These are phyloP conservation scores for Aleurites moluccanus DNA, from an alignment of 441 rosid genomes.

Conservation along the genomic window DNA sequence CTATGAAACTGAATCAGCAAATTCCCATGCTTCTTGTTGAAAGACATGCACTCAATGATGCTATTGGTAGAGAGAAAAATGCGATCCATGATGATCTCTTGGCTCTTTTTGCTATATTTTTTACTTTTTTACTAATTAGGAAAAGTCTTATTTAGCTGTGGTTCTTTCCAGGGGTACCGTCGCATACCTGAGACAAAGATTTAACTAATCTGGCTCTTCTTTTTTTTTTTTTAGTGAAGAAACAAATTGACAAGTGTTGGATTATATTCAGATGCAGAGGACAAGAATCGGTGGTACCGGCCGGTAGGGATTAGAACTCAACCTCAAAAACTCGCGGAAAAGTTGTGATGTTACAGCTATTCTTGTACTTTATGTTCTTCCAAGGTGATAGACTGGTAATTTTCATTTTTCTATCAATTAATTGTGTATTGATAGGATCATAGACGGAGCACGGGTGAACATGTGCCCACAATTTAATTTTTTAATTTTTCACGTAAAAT, in stretches of 20 bases:
- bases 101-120: neutral
- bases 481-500: too few relatives aligned
- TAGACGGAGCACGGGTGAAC: too few relatives aligned
- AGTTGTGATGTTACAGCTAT: conserved; percentile 93
- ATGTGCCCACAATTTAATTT: too few relatives aligned
- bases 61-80: conserved; percentile 76
- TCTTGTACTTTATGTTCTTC: conserved; percentile 93
- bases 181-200: conserved; percentile 93
- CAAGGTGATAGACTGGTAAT: conserved; percentile 47
- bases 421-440: neutral
- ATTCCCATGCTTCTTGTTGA: conserved; percentile 93
- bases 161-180: conserved; percentile 65
- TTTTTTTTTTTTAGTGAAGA: neutral
- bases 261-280: conserved; percentile 48
- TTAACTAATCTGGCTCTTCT: neutral
- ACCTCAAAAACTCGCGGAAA: conserved; percentile 69
- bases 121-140: neutral
- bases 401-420: neutral
- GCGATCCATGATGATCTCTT: conserved; percentile 32
- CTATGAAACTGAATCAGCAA: conserved; percentile 82
- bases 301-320: conserved; percentile 74
- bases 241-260: neutral
- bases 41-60: conserved; percentile 87
- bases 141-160: conserved; percentile 15
- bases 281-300: conserved; percentile 65